Evolutionary conservation across 768 basidiomycete genomes (phyloP).

Genomic region (Pisolithus albus): DNA sequence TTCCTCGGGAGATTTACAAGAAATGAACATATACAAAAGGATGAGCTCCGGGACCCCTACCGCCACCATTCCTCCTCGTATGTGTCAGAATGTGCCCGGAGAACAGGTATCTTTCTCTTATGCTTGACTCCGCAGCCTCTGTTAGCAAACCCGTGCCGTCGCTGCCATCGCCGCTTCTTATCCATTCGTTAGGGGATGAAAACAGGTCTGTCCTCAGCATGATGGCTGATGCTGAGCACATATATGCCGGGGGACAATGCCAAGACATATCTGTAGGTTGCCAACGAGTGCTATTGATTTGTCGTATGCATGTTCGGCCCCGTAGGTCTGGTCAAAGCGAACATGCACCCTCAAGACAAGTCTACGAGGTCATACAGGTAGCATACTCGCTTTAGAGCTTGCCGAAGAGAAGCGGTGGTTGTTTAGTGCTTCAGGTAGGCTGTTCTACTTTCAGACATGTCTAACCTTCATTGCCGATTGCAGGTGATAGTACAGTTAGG

Average conservation of each 20-base stretch:
- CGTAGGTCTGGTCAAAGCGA: slow-evolving; percentile 79
- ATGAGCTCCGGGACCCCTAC: not conserved
- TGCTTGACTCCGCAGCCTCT: slow-evolving; percentile 37
- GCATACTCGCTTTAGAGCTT: slow-evolving; percentile 73
- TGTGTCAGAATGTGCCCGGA: slow-evolving; percentile 6
- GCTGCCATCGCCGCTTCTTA: slow-evolving; percentile 41
- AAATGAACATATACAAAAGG: slow-evolving; percentile 2
- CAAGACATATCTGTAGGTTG: slow-evolving; percentile 63
- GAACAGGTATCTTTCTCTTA: slow-evolving; percentile 4
- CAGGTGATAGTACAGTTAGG: slow-evolving; percentile 84
- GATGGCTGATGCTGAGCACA: slow-evolving; percentile 62
- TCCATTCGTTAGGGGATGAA: slow-evolving; percentile 67
- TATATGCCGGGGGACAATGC: slow-evolving; percentile 80
- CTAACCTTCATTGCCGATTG: slow-evolving; percentile 1
- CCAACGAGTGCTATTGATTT: not conserved
- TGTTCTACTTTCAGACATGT: not conserved
- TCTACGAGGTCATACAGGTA: slow-evolving; percentile 76
- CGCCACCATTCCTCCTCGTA: slow-evolving; percentile 17
- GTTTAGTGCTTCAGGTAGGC: slow-evolving; percentile 78
- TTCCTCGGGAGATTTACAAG: not conserved
- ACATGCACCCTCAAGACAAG: slow-evolving; percentile 62
- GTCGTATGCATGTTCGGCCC: not conserved
- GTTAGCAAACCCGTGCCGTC: slow-evolving; percentile 50
- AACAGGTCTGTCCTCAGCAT: slow-evolving; percentile 68
- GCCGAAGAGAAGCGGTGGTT: slow-evolving; percentile 75